Evolutionary conservation across 345 rosid genomes (phyloP).

Genomic region (Viola odorata): DNA sequence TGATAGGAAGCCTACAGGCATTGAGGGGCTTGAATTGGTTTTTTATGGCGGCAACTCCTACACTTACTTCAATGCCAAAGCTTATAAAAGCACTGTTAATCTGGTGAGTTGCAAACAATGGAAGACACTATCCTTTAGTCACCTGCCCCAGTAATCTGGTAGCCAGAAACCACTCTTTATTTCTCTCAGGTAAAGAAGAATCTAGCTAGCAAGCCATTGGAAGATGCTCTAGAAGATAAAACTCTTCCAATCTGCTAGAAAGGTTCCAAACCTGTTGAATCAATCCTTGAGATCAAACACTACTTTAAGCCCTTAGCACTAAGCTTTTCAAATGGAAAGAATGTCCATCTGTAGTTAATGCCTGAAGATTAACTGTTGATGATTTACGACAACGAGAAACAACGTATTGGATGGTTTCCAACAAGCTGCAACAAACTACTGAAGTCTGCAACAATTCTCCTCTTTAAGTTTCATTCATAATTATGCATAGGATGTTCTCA

Average conservation of each 20-base stretch:
- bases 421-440: slow-evolving; percentile 52
- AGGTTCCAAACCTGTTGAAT: slow-evolving; percentile 48
- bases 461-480: slow-evolving; percentile 16
- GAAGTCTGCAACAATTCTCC: slow-evolving; percentile 44
- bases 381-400: slow-evolving; percentile 70
- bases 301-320: slow-evolving; percentile 14
- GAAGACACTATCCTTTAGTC: background rate
- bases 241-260: slow-evolving; percentile 87
- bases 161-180: background rate
- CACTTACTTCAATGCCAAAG: slow-evolving; percentile 54
- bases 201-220: slow-evolving; percentile 45
- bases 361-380: slow-evolving; percentile 78
- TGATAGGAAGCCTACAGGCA: slow-evolving; percentile 49
- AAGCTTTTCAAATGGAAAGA: slow-evolving; percentile 42
- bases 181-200: slow-evolving; percentile 38
- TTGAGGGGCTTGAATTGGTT: slow-evolving; percentile 43
- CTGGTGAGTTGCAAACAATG: slow-evolving; percentile 38
- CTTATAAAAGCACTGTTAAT: slow-evolving; percentile 45
- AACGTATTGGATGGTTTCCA: slow-evolving; percentile 65
- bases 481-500: slow-evolving; percentile 21
- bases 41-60: slow-evolving; percentile 95
- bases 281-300: slow-evolving; percentile 40
- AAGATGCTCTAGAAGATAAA: slow-evolving; percentile 44
- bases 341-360: slow-evolving; percentile 46
- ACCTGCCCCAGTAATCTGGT: background rate